phyloP scores from a whole-genome alignment of 2,329 filamentous ascomycete species.

The Fusarium sp. region DNA sequence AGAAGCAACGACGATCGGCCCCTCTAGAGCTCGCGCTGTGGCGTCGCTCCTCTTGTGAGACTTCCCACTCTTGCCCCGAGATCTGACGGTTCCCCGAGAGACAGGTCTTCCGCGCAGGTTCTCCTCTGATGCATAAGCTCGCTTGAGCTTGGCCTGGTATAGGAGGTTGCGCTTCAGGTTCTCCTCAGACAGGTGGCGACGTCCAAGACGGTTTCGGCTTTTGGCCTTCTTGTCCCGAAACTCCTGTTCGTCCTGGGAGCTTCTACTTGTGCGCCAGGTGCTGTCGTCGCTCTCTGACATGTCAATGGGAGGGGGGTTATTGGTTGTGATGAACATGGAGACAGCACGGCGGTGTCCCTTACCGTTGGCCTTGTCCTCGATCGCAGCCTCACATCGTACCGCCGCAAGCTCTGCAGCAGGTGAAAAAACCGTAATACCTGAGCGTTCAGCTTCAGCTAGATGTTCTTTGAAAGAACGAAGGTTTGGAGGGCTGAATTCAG shows the following conservation, averaged over 20 bases:
- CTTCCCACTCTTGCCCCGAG: background rate
- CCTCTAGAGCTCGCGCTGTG: background rate
- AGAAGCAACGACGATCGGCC: background rate
- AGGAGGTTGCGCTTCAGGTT: constrained; percentile 29
- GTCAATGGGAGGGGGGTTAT: background rate
- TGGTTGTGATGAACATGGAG: constrained; percentile 6
- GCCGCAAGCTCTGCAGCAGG: constrained; percentile 18
- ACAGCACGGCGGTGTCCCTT: constrained; percentile 20
- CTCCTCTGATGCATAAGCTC: constrained; percentile 11
- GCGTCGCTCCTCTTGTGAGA: constrained; percentile 24
- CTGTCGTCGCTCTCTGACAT: constrained; percentile 16
- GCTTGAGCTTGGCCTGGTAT: constrained; percentile 2
- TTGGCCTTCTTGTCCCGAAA: constrained; percentile 1
- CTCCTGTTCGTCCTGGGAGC: constrained; percentile 13
- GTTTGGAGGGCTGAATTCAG: background rate
- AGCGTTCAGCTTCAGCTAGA: background rate
- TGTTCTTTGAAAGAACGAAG: constrained; percentile 21
- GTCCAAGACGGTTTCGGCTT: background rate
- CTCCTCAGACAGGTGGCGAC: constrained; percentile 16
- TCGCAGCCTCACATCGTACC: constrained; percentile 14
- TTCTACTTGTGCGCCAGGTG: constrained; percentile 10
- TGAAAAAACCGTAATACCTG: constrained; percentile 12
- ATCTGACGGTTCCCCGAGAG: constrained; percentile 2
- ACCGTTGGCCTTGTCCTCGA: background rate
- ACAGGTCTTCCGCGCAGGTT: background rate